Conservation (phyloP, 768 basidiomycete species). For the Clavulina sp. region DNA sequence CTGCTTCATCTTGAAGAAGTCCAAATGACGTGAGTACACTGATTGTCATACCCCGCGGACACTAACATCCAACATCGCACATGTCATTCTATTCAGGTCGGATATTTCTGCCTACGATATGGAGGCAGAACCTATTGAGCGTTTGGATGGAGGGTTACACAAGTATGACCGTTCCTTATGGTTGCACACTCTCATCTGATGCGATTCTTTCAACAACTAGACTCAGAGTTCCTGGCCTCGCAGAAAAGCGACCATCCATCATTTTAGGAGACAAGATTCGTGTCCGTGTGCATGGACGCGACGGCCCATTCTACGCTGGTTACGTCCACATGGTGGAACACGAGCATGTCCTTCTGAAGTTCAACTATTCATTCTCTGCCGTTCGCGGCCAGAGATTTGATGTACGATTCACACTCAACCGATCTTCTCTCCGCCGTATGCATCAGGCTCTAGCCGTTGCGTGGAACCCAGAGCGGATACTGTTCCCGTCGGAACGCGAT, state of each 20-base stretch:
- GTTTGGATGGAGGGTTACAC: background rate
- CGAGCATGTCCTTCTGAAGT: slow-evolving; percentile 28
- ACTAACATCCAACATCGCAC: slow-evolving; percentile 18
- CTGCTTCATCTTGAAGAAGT: slow-evolving; percentile 35
- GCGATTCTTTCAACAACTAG: slow-evolving; percentile 16
- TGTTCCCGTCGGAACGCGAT: slow-evolving; percentile 26
- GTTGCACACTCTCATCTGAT: background rate
- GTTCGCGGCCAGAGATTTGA: slow-evolving; percentile 28
- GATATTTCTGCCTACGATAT: slow-evolving; percentile 24
- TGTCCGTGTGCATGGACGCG: slow-evolving; percentile 16
- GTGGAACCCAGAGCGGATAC: slow-evolving; percentile 24
- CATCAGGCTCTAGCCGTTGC: slow-evolving; percentile 32
- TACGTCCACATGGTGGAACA: slow-evolving; percentile 32
- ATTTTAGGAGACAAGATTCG: slow-evolving; percentile 33
- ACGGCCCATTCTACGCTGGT: slow-evolving; percentile 21
- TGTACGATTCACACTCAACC: slow-evolving; percentile 39
- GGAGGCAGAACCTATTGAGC: slow-evolving; percentile 18
- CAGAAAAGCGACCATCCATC: slow-evolving; percentile 41
- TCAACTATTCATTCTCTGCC: slow-evolving; percentile 26
- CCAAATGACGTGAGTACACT: background rate
- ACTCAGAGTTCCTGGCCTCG: slow-evolving; percentile 35
- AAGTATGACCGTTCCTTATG: background rate
- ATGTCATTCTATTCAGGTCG: slow-evolving; percentile 11
- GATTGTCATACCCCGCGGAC: background rate
- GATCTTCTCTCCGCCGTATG: slow-evolving; percentile 34